Conservation (phyloP, 2,329 filamentous ascomycete species). For the Ophiocordyceps camponoti-rufipedis region DNA sequence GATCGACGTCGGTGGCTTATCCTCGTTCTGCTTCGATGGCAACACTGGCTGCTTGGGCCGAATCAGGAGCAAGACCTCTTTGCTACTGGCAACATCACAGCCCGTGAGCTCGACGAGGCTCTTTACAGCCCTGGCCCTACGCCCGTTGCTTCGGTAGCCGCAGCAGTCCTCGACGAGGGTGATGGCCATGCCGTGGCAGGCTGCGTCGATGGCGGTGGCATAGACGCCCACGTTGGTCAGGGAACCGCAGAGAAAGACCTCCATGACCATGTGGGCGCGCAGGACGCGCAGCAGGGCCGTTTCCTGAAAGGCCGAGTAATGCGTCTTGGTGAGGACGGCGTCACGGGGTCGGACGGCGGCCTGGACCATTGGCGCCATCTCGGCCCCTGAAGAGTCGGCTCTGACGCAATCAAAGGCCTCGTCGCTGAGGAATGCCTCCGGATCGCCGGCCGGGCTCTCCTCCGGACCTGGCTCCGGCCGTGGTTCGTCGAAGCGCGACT, state of each 20-base stretch:
- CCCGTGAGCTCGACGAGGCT: constrained; percentile 59
- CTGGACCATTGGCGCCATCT: constrained; percentile 24
- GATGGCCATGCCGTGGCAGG: constrained; percentile 71
- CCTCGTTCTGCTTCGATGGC: neutral
- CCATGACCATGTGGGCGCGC: constrained; percentile 71
- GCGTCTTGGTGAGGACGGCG: constrained; percentile 43
- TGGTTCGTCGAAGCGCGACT: constrained; percentile 51
- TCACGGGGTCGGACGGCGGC: constrained; percentile 28
- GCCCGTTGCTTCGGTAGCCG: constrained; percentile 52
- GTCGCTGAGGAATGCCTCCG: constrained; percentile 28
- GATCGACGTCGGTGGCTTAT: constrained; percentile 4
- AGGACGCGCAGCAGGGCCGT: constrained; percentile 58
- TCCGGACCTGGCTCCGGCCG: constrained; percentile 19
- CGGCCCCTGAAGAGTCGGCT: constrained; percentile 23
- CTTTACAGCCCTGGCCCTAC: constrained; percentile 53
- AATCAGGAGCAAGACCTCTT: constrained; percentile 31
- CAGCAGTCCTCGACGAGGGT: constrained; percentile 79
- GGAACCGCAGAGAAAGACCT: constrained; percentile 76
- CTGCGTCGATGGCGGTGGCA: constrained; percentile 81
- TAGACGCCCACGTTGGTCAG: constrained; percentile 79
- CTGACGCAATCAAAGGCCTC: constrained; percentile 23
- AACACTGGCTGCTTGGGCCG: constrained; percentile 3
- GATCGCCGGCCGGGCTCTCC: constrained; percentile 5
- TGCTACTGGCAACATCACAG: constrained; percentile 43
- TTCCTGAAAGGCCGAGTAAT: constrained; percentile 75